These are phyloP conservation scores for Forsythia suspensa DNA, from an alignment of 257 asterid species.

Conservation along the genomic window DNA sequence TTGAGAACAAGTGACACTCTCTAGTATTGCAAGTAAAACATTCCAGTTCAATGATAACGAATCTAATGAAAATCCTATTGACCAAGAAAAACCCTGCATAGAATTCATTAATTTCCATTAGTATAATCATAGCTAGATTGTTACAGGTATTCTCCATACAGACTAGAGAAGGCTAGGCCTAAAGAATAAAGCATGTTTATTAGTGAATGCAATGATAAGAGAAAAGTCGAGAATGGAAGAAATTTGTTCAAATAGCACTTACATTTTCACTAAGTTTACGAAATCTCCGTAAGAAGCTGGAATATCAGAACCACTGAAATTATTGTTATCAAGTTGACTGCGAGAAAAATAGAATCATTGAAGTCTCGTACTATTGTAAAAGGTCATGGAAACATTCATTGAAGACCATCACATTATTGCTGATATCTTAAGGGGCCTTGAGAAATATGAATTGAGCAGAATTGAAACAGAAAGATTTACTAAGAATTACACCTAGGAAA, in stretches of 20 bases:
- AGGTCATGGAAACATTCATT: background rate
- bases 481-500: background rate
- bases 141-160: background rate
- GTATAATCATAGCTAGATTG: background rate
- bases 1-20: background rate
- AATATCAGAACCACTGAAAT: conserved; percentile 42
- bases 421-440: background rate
- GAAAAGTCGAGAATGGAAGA: background rate
- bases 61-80: no score
- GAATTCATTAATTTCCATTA: background rate
- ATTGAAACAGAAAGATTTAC: background rate
- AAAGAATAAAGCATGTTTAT: background rate
- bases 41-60: background rate
- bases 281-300: conserved; percentile 46
- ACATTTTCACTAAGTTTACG: conserved; percentile 36
- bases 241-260: conserved; percentile 20
- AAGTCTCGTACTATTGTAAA: background rate
- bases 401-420: background rate
- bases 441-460: background rate
- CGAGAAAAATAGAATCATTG: conserved; percentile 12
- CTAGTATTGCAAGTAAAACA: background rate
- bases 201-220: background rate
- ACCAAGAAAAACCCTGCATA: background rate
- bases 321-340: conserved; percentile 55
- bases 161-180: background rate